phyloP scores from a whole-genome alignment of 805 yeast genomes.

The Saccharomyces mikatae region DNA sequence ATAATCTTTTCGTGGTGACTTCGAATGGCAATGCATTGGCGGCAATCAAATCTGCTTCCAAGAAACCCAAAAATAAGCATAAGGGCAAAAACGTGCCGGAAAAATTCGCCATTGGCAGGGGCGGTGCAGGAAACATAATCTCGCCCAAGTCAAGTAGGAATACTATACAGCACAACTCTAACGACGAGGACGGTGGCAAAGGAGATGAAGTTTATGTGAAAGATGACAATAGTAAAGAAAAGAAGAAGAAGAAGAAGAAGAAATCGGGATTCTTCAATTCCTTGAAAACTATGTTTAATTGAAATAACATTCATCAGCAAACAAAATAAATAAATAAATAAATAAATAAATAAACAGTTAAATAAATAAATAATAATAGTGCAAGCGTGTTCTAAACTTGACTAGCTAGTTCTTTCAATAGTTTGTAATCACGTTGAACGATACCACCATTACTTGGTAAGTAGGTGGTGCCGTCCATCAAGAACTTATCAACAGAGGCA shows the following conservation, averaged over 20 bases:
- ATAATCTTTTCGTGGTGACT: background rate
- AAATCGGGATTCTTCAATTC: slow-evolving; percentile 5
- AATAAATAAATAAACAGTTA: slow-evolving; percentile 4
- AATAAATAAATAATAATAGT: slow-evolving; percentile 1
- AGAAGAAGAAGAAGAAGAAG: slow-evolving; percentile 3
- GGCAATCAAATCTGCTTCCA: background rate
- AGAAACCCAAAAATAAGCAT: background rate
- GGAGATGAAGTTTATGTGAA: background rate
- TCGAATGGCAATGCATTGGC: background rate
- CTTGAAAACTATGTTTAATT: slow-evolving; percentile 4
- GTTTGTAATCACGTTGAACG: slow-evolving; percentile 70
- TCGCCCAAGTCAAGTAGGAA: slow-evolving; percentile 5
- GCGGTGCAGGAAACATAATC: slow-evolving; percentile 31
- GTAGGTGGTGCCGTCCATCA: slow-evolving; percentile 62
- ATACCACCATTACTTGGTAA: slow-evolving; percentile 94
- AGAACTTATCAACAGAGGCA: slow-evolving; percentile 73
- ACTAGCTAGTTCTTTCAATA: slow-evolving; percentile 69
- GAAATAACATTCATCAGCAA: background rate
- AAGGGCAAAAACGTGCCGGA: background rate
- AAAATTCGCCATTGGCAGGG: slow-evolving; percentile 25
- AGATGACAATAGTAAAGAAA: background rate
- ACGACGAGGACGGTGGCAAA: background rate
- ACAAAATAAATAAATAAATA: slow-evolving; percentile 3
- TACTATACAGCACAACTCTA: background rate
- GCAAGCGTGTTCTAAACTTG: slow-evolving; percentile 1